A percentile compares a stretch with the other conserved stretches of the same genome.
Conservation (phyloP, 1,139 yeast genomes). For the Pichia sp. region DNA sequence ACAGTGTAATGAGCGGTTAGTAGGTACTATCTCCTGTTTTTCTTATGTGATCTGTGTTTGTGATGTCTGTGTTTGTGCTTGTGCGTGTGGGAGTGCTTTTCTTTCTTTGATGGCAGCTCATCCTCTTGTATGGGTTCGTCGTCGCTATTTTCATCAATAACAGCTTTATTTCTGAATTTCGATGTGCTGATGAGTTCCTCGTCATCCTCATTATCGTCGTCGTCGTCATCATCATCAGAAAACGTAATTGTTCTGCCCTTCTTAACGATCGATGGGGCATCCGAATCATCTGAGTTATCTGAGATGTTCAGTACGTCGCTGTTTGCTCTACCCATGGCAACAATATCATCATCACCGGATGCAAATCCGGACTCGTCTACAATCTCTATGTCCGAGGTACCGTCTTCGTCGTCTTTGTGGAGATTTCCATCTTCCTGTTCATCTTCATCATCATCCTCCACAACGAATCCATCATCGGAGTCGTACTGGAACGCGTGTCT, state of each 20-base stretch:
- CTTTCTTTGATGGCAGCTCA: background rate
- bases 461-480: conserved; percentile 15
- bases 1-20: too few species aligned
- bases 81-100: background rate
- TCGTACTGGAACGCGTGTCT: too few species aligned
- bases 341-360: conserved; percentile 1
- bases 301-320: background rate
- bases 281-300: background rate
- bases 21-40: background rate
- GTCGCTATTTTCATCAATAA: too few species aligned
- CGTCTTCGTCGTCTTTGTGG: background rate
- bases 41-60: background rate
- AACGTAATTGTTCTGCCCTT: background rate
- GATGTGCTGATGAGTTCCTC: background rate
- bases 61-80: conserved; percentile 3
- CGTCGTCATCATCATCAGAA: conserved; percentile 7
- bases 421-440: background rate
- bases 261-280: background rate
- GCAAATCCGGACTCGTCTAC: background rate
- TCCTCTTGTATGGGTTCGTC: too few species aligned
- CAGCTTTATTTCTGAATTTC: too few species aligned
- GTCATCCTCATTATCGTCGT: conserved; percentile 3
- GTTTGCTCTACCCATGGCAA: too few species aligned
- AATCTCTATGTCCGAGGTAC: background rate
- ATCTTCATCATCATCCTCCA: conserved; percentile 11